Evolutionary conservation across 768 basidiomycete genomes (phyloP), one percentile per base, ranked within the genome.

Genomic region (Hygrophoropsis aurantiaca): DNA sequence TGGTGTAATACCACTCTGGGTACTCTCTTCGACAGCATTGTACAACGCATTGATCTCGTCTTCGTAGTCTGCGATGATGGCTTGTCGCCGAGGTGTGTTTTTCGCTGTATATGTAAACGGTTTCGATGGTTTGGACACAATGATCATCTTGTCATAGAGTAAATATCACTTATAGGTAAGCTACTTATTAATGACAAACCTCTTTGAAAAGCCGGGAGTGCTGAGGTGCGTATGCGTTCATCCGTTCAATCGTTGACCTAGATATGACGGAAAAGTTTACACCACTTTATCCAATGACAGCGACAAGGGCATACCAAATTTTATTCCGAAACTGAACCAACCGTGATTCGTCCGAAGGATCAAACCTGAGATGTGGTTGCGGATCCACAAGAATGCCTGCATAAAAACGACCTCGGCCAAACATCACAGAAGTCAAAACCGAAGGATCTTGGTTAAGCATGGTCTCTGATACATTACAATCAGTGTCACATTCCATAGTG

Each of bases 151-250:
- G 3, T 7, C 7, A 35, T 9, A 30, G 15, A 20, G 13, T 13
- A 30, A 30, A 7, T 13, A n/a, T n/a, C n/a, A n/a, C n/a, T n/a
- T n/a, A n/a, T n/a, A n/a, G n/a, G n/a, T n/a, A n/a, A n/a, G n/a
- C n/a, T n/a, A n/a, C n/a, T n/a, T n/a, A n/a, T n/a, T n/a, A n/a
- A n/a, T n/a, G n/a, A 16, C 56, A 35, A 11, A 70, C 72, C 67
- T 75, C 74, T 49, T 75, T 76, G 60, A 77, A 76, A 3, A 78
- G 54, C 19, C 74, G 57, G 1, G 73, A 76, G 50, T 77, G 75
- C 25, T 64, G 58, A 6, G 77, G 77, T 1, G 75, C 73, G 42
- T 58, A 67, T 18, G 51, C 51, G 46, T 77, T 79, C 42, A 70
- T 59, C 38, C 64, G 51, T 44, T 76, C 67, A 3, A 77, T 60